Base-by-base conservation (phyloP, 768 basidiomycete genomes). In the Tephrocybe sp. region DNA sequence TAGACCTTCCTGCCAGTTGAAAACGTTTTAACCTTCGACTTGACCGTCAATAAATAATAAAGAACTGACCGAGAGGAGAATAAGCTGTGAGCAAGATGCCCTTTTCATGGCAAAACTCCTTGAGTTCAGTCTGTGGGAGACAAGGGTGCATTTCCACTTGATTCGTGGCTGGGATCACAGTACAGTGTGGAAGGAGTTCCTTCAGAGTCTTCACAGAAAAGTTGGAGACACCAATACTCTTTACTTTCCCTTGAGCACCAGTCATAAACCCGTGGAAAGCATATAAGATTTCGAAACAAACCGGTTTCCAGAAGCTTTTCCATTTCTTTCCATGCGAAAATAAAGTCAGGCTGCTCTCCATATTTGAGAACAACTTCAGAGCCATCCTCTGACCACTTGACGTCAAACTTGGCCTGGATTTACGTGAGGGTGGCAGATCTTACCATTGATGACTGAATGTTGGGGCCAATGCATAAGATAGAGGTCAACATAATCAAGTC, bases 131-230 rank as follows among this genome's bases (percentile, higher is more conserved):
- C 59, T 82, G 76, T 1, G 80, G 78, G 26, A 79, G 71, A 60
- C 74, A 81, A 1, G 82, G 83, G 59, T 85, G 84, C 12, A 77
- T 52, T 65, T 77, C 74, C 19, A 79, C 75, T 60, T 84, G 80
- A 62, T 87, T 84, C 12, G 73, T 70, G 5, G 73, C 79, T 3
- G 82, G 80, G 8, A 75, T 58, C 44, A 82, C 58, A 17, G 66
- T 75, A 53, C 71, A 74, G 17, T 73, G 69, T 33, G 74, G 65
- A 26, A 79, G 63, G 6, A 84, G 68, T 33, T 69, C 46, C 4
- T 47, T 58, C 11, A 70, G 59, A 2, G 69, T 75, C 59, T 75
- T 76, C 49, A 79, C 69, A 10, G 75, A 77, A 57, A 81, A 81
- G 63, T 83, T 83, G 33, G 78, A 79, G n/a, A 85, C 78, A 8